phyloP scores from a whole-genome alignment of 1,284 basidiomycete genomes.

The Neotropicomus parvogracilis region DNA sequence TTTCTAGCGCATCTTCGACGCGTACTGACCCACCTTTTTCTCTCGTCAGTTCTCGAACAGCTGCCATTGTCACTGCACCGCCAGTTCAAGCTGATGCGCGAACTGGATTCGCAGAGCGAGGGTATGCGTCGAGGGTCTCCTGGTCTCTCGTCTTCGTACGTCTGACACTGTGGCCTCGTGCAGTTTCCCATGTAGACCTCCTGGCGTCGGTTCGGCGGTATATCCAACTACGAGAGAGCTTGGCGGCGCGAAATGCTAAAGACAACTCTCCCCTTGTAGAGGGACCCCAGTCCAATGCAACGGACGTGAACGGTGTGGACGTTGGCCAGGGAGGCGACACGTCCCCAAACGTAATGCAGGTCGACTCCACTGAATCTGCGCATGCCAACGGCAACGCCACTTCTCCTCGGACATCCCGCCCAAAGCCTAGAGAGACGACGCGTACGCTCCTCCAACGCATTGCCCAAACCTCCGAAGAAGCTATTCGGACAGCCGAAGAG shows the following conservation, averaged over 20 bases:
- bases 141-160: not conserved
- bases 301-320: not conserved
- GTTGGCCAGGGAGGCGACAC: not conserved
- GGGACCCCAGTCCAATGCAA: not conserved
- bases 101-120: conserved; percentile 74
- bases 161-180: conserved; percentile 9
- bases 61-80: conserved; percentile 81
- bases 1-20: not conserved
- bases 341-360: conserved; percentile 3
- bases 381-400: not conserved
- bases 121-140: conserved; percentile 42
- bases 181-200: conserved; percentile 42
- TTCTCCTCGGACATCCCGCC: conserved; percentile 3
- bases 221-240: conserved; percentile 35
- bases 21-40: not conserved
- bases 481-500: conserved; percentile 62
- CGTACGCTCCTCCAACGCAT: conserved; percentile 54
- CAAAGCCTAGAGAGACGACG: conserved; percentile 33
- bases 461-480: conserved; percentile 56
- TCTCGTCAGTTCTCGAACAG: conserved; percentile 71
- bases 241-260: conserved; percentile 7
- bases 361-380: conserved; percentile 3
- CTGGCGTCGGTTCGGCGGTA: conserved; percentile 44
- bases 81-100: conserved; percentile 74
- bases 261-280: not conserved